Base-by-base conservation (phyloP, 257 asterid genomes). In the Solanum okadae region DNA sequence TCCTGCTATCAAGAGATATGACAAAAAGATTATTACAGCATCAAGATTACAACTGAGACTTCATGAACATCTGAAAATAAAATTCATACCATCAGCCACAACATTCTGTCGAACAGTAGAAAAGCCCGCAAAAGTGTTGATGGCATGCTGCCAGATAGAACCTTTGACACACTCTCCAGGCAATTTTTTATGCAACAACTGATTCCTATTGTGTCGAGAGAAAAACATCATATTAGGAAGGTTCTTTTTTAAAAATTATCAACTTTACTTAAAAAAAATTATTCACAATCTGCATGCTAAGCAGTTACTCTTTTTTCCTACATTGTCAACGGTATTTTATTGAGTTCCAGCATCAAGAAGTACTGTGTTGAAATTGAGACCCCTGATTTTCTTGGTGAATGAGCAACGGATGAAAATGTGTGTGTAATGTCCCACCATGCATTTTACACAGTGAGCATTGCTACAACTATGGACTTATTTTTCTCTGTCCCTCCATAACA, bases 81-180 rank as follows among this genome's bases (percentile, higher is more conserved):
- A 44, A 83, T 73, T 63, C 73, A 85, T 93, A 94, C 95, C 95
- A 40, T 90, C 88, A 88, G 92, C 77, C 72, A 23, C 91, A 86
- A 59, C 83, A 14, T 81, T 90, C 75, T 90, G 90, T 33, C 82
- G 46, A 83, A 92, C 91, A 42, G 94, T 34, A 82, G 94, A 85
- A 88, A 46, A 72, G 23, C 87, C 90, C 7, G 95, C 84, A 81
- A 29, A 49, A 81, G 86, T 81, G 42, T 46, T 20, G 37, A 88
- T 23, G 44, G 70, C 44, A 35, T 27, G 75, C 37, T 81, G 87
- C 86, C 84, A 40, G 18, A 81, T 61, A 88, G 82, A 88, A 72
- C 29, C 71, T 88, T 63, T 86, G 76, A 35, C 73, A 77, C 20
- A 70, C 65, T 86, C 83, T 86, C 82, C 85, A 72, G 46, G 20